Conservation (phyloP, 495 filamentous ascomycete species). For the Lophiotrema nucula region DNA sequence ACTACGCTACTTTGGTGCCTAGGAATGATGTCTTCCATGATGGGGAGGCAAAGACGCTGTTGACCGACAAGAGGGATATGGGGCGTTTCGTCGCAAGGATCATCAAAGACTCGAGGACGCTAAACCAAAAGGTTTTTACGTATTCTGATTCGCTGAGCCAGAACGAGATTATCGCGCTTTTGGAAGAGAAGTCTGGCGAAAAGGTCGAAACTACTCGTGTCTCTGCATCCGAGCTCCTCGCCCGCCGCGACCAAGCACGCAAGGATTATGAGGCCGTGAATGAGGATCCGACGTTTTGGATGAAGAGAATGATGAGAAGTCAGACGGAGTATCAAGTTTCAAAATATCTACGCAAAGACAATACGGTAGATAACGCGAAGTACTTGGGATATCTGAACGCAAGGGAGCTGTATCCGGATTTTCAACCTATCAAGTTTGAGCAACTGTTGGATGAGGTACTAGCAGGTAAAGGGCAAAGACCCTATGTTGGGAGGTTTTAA, state of each 20-base stretch:
- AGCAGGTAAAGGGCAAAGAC: background rate
- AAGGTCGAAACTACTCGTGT: slow-evolving; percentile 53
- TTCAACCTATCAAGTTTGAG: slow-evolving; percentile 3
- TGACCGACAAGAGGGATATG: slow-evolving; percentile 57
- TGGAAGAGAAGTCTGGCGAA: slow-evolving; percentile 57
- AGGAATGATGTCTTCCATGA: slow-evolving; percentile 52
- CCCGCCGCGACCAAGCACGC: background rate
- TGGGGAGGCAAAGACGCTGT: slow-evolving; percentile 49
- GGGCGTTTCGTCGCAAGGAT: slow-evolving; percentile 57
- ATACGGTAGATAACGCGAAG: slow-evolving; percentile 55
- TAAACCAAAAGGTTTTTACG: slow-evolving; percentile 58
- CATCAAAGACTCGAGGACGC: slow-evolving; percentile 54
- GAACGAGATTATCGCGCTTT: slow-evolving; percentile 50
- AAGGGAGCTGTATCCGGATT: slow-evolving; percentile 57
- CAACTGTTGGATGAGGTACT: slow-evolving; percentile 7
- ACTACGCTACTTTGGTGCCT: slow-evolving; percentile 30
- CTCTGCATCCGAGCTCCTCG: background rate
- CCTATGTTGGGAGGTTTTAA: background rate
- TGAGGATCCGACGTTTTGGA: background rate
- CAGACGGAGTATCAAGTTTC: slow-evolving; percentile 26
- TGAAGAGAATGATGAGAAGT: background rate
- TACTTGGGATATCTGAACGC: slow-evolving; percentile 59
- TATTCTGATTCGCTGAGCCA: slow-evolving; percentile 52
- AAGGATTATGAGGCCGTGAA: background rate
- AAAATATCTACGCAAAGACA: slow-evolving; percentile 57